Base-by-base conservation (phyloP, 805 yeast species). In the Wickerhamiella siamensis region DNA sequence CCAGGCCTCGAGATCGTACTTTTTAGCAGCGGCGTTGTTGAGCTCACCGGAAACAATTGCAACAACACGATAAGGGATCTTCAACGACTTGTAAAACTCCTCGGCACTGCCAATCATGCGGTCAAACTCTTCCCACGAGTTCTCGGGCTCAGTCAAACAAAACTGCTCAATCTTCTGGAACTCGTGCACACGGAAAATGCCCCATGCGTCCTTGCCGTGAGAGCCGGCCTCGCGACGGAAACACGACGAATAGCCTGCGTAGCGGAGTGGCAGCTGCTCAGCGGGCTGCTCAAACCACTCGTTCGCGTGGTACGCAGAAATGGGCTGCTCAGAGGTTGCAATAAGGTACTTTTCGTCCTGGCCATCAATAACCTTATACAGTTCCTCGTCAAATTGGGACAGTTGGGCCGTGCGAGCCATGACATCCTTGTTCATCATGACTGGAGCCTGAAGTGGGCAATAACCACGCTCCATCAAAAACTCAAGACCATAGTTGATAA, bases 201-300 rank as follows among this genome's bases (percentile, higher is more conserved):
- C 98, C 98, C 98, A 91, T 39, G 98, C 98, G 59, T 91, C 98
- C 64, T 88, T 88, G 64, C 98, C 98, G 58, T 88, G 97, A 51
- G 95, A 79, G 53, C 98, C 98, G 45, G 98, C 98, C 70, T 91
- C 98, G 70, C 98, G 83, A 67, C 98, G 79, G 79, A 91, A 91
- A 77, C 98, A 91, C 37, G 96, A 82, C 31, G 96, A 86, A 71
- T 81, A 91, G 57, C 98, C 98, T 38, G 95, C 98, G 59, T 91
- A 91, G 66, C 93, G 82, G 50, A 84, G 74, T 47, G 98, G 98
- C 54, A 91, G 74, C 70, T 91, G 98, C 66, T 87, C 96, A 47
- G 79, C 77, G 45, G 98, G 98, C 55, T 82, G 79, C 68, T 91
- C 97, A 56, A 91, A 91, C 98, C 98, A 91, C 69, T 91, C 98